Base-by-base conservation (phyloP, 2,329 filamentous ascomycete species). In the Chaetomium olivaceum region DNA sequence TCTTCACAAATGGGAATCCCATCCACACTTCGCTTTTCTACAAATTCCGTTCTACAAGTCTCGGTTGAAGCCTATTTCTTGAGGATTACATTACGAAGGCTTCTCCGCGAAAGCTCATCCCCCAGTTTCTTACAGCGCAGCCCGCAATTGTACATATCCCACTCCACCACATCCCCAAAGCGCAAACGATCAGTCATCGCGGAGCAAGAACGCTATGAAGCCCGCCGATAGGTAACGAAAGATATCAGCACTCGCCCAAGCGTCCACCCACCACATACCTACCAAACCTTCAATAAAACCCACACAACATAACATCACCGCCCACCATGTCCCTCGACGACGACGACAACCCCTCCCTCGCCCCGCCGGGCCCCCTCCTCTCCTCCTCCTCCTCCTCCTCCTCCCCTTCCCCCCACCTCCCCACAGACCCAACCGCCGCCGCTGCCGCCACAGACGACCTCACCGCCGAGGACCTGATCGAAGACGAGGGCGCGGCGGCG, bases 401-500 rank as follows among this genome's bases (percentile, higher is more conserved):
- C 19, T 4, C 23, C n/a, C 19, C 48, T 8, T 11, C 54, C 39
- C 33, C 50, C 33, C 5, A 39, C 19, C 27, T n/a, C n/a, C n/a
- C 29, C 48, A 3, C 21, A 12, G 11, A 11, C 27, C 11, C 5
- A 12, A 61, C 56, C 7, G 46, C 67, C 36, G 68, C 74, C 31
- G 73, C 75, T 14, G 8, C 23, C 43, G 56, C 62, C 8, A 76
- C 77, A 51, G 76, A 78, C 39, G 73, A 70, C 9, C 71, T 73
- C 9, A 72, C 73, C 25, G 77, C 78, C 50, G 87, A 91, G 64
- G 83, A 87, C 57, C 87, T 88, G 68, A 83, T 89, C 61, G 89
- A 89, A 50, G 93, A 97, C 72, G 91, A 93, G 76, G 86, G 61
- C 46, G 59, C 67, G 2, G 57, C 67, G 23, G 31, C 89, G 1